Evolutionary conservation across 2,329 filamentous ascomycete species (phyloP).

Genomic region (Fusarium subtropicale): DNA sequence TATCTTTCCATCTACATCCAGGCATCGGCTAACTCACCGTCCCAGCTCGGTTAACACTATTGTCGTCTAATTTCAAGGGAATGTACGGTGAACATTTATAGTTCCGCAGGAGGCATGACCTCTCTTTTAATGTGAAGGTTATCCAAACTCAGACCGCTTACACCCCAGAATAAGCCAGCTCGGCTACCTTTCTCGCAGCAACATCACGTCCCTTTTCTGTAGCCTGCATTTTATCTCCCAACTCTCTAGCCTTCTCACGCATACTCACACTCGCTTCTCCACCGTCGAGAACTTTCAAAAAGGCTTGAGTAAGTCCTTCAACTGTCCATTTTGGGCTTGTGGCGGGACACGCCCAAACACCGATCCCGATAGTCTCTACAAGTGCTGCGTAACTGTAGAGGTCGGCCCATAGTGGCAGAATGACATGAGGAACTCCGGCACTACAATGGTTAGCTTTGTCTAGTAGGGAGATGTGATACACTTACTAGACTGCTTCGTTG

Average conservation of each 20-base stretch:
- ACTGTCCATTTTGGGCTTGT: slow-evolving; percentile 50
- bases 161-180: slow-evolving; percentile 4
- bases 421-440: slow-evolving; percentile 58
- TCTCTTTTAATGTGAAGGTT: no score
- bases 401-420: slow-evolving; percentile 61
- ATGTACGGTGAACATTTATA: no score
- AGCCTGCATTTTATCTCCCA: background rate
- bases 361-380: slow-evolving; percentile 57
- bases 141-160: background rate
- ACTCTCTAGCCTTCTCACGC: background rate
- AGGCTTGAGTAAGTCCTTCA: slow-evolving; percentile 43
- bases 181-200: slow-evolving; percentile 4
- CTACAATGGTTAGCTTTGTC: slow-evolving; percentile 17
- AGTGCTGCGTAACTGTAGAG: slow-evolving; percentile 58
- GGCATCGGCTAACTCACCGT: no score
- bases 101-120: no score
- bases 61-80: no score
- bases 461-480: rapidly evolving
- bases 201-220: slow-evolving; percentile 3
- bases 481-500: slow-evolving; percentile 38
- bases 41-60: no score
- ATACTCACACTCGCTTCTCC: background rate
- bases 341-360: slow-evolving; percentile 54
- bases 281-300: slow-evolving; percentile 32
- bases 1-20: background rate